Evolutionary conservation across 768 basidiomycete species (phyloP).

Genomic region (Xerocomellus amylosporus): DNA sequence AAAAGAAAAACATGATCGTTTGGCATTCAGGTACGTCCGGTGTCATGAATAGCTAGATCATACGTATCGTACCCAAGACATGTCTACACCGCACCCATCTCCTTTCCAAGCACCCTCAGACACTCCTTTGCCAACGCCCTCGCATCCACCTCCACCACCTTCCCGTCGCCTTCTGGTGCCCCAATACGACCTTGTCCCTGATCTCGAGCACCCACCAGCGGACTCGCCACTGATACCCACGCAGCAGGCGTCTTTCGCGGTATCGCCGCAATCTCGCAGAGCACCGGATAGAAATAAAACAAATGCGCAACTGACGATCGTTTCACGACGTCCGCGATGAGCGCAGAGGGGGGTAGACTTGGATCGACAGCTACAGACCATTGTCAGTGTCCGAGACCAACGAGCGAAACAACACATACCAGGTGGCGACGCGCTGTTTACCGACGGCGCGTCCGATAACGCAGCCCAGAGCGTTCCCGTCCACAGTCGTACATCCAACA

Average conservation of each 20-base stretch:
- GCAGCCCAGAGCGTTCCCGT: slow-evolving; percentile 77
- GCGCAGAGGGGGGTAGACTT: slow-evolving; percentile 45
- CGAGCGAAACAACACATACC: slow-evolving; percentile 38
- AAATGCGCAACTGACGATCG: slow-evolving; percentile 80
- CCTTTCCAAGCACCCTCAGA: slow-evolving; percentile 66
- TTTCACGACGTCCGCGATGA: slow-evolving; percentile 69
- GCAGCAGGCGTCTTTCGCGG: slow-evolving; percentile 64
- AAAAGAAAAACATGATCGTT: background rate
- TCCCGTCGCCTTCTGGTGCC: slow-evolving; percentile 15
- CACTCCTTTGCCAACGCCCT: slow-evolving; percentile 64
- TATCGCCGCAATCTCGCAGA: slow-evolving; percentile 78
- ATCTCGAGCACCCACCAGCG: slow-evolving; percentile 9
- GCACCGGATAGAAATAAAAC: slow-evolving; percentile 79
- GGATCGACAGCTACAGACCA: slow-evolving; percentile 37
- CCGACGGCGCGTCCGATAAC: slow-evolving; percentile 60
- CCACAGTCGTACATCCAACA: slow-evolving; percentile 72
- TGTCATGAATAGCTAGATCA: background rate
- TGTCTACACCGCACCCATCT: slow-evolving; percentile 54
- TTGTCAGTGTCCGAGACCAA: background rate
- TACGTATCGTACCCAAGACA: background rate
- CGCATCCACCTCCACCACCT: slow-evolving; percentile 58
- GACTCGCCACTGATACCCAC: slow-evolving; percentile 45
- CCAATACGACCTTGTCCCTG: slow-evolving; percentile 20
- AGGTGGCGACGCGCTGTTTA: slow-evolving; percentile 53
- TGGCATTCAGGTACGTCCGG: background rate